A percentile compares a stretch with the other conserved stretches of the same genome.
Evolutionary conservation across 129 eudicot genomes (phyloP).

Genomic region (Pittosporum tobira): DNA sequence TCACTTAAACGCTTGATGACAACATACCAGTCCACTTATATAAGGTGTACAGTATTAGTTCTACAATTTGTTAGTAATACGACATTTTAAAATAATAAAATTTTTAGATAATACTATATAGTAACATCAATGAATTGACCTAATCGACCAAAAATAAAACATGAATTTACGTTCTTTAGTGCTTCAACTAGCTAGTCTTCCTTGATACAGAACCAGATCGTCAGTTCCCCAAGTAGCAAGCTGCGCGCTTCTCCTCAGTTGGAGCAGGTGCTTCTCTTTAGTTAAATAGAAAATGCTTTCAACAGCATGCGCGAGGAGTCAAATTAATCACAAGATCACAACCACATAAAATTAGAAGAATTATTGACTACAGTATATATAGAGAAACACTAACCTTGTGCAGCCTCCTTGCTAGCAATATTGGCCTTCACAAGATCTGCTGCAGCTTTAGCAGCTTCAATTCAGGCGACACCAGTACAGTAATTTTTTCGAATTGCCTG

Average conservation of each 20-base stretch:
- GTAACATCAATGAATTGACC: no score
- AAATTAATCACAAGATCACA: no score
- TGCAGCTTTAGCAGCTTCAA: slow-evolving; percentile 88
- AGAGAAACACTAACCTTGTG: slow-evolving; percentile 30
- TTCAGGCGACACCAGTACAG: slow-evolving; percentile 90
- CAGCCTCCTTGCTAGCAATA: slow-evolving; percentile 80
- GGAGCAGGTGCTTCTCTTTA: slow-evolving; percentile 36
- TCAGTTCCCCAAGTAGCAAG: slow-evolving; percentile 80
- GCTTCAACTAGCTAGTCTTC: slow-evolving; percentile 53
- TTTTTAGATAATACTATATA: no score
- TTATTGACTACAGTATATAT: no score
- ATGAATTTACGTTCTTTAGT: slow-evolving; percentile 72
- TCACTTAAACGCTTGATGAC: not conserved
- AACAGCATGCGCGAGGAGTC: no score
- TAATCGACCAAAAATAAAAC: not conserved
- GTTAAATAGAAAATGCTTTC: no score
- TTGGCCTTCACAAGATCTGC: slow-evolving; percentile 87
- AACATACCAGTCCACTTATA: not conserved
- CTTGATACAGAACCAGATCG: slow-evolving; percentile 60
- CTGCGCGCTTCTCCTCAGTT: slow-evolving; percentile 45
- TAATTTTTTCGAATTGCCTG: slow-evolving; percentile 76
- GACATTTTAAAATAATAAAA: no score
- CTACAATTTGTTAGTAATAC: no score
- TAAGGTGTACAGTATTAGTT: no score
- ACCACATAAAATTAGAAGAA: no score